Conservation (phyloP, 2,329 filamentous ascomycete genomes). For the Exserohilum turcica region DNA sequence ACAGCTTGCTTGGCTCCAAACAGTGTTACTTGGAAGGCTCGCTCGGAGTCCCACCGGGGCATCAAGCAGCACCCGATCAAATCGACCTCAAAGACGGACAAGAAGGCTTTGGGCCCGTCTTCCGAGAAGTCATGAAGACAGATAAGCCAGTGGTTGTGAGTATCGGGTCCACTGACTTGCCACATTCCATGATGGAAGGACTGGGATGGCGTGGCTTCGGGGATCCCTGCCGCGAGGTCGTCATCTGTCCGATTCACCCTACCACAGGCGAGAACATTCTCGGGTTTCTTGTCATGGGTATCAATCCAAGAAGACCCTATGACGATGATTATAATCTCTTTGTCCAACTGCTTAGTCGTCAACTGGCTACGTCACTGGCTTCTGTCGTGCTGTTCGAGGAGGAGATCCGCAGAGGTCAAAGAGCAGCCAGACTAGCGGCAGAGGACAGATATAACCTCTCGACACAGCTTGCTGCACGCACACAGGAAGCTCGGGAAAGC, state of each 20-base stretch:
- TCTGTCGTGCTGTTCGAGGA: constrained; percentile 84
- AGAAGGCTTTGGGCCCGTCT: constrained; percentile 76
- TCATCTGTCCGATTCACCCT: constrained; percentile 79
- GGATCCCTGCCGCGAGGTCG: constrained; percentile 70
- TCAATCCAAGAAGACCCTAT: constrained; percentile 78
- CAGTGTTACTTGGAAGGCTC: constrained; percentile 73
- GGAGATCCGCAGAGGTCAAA: constrained; percentile 75
- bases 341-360: constrained; percentile 73
- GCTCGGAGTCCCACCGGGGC: constrained; percentile 69
- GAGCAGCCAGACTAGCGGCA: constrained; percentile 74
- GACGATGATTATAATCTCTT: constrained; percentile 82
- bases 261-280: constrained; percentile 75
- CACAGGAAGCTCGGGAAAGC: constrained; percentile 62
- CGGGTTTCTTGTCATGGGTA: constrained; percentile 78
- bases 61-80: constrained; percentile 63
- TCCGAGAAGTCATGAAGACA: constrained; percentile 74
- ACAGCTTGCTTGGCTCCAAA: constrained; percentile 65
- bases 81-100: constrained; percentile 73
- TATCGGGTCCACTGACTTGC: constrained; percentile 69
- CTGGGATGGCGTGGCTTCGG: constrained; percentile 73
- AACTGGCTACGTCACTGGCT: constrained; percentile 78
- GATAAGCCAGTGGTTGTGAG: constrained; percentile 71
- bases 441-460: constrained; percentile 78
- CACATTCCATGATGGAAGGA: constrained; percentile 66
- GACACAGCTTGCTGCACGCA: constrained; percentile 70